Evolutionary conservation across 441 rosid species (phyloP), one percentile per base, ranked within the genome.

Genomic region (Adansonia grandidieri): DNA sequence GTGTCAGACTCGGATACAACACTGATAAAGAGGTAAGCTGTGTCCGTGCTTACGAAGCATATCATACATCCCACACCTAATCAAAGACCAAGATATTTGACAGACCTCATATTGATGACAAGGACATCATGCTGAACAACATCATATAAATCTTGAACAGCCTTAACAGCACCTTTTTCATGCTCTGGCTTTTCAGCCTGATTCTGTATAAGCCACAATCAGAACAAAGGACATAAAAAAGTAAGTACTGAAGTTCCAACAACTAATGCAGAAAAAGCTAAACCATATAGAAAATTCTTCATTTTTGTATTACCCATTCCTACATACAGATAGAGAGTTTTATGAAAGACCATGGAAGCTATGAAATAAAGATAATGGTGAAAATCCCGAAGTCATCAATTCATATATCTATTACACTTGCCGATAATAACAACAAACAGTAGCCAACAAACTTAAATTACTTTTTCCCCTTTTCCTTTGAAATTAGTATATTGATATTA

Each of bases 61-160:
- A 20, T 74, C 61, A 32, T 3, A 19, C 44, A 53, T 73, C 65
- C 71, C 79, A 83, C 48, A 45, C 58, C 79, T 53, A 73, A 74
- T 75, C 74, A 70, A 79, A 73, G 61, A 74, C 24, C 37, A 80
- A 73, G 42, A 74, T 69, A 60, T 70, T 73, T 73, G 76, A 40
- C 76, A 79, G 64, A 96, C 99, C 98, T 93, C 97, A 89, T 85
- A 86, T 89, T 77, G 73, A 92, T 60, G 68, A 91, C 78, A 81
- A 95, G 91, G 78, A 97, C 89, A 84, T 97, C 99, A 80, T 81
- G 85, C 54, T 78, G 92, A 85, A 97, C 88, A 84, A 97, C 98
- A 90, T 97, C 99, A 74, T 95, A 93, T 63, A 97, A 93, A 93
- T 95, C 98, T 75, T 88, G 99, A 85, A 93, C 93, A 86, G 99